Conservation (phyloP, 148 eudicot species). For the Rhododendron vialii region DNA sequence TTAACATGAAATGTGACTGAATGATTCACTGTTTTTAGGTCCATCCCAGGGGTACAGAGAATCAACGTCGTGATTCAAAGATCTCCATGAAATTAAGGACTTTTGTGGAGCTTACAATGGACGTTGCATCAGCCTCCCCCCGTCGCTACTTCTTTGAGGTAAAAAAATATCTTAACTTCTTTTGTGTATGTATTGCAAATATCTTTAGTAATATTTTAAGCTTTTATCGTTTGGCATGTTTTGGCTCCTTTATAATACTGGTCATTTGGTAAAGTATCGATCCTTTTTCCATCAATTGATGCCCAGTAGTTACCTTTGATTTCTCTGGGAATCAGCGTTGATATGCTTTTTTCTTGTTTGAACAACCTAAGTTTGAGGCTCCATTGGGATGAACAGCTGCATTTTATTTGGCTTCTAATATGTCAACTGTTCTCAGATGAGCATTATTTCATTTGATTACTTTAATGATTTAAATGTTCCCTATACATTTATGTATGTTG, state of each 20-base stretch:
- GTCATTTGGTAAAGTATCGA: not conserved
- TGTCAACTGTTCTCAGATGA: not conserved
- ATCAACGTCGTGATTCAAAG: slow-evolving; percentile 10
- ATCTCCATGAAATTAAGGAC: slow-evolving; percentile 55
- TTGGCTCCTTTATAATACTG: not conserved
- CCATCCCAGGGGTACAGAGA: slow-evolving; percentile 40
- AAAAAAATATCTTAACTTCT: slow-evolving; percentile 1
- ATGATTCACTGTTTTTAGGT: slow-evolving; percentile 43
- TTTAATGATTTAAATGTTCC: not conserved
- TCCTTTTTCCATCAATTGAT: not conserved
- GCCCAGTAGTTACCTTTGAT: not conserved
- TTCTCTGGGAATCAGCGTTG: not conserved
- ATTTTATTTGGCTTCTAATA: not conserved
- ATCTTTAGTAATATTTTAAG: not conserved
- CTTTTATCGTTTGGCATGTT: slow-evolving; percentile 5
- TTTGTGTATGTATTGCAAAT: not conserved
- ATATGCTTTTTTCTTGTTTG: not conserved
- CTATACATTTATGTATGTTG: not conserved
- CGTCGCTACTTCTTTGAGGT: slow-evolving; percentile 95
- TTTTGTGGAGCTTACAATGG: slow-evolving; percentile 83
- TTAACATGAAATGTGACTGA: not conserved
- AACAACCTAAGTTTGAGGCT: not conserved
- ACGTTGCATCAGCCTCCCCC: slow-evolving; percentile 92
- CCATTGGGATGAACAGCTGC: not conserved
- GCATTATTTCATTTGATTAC: not conserved